Percentiles rank a stretch among this genome's conserved stretches.
Evolutionary conservation across 148 eudicot genomes (phyloP).

Genomic region (Camellia sinensis): DNA sequence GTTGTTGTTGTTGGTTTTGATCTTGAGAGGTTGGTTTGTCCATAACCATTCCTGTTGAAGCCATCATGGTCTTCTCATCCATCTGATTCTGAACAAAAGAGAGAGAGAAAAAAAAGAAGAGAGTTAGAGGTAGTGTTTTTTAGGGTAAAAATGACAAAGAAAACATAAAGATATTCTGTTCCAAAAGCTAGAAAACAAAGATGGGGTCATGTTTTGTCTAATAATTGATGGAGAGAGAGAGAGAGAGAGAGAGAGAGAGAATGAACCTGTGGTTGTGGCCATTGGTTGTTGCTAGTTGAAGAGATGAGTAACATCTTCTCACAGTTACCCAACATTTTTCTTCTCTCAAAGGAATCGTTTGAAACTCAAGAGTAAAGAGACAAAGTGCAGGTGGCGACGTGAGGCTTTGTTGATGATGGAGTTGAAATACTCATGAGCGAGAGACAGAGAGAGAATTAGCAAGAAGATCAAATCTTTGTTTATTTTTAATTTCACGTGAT

Average conservation of each 20-base stretch:
- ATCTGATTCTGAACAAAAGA: constrained; percentile 22
- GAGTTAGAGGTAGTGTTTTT: constrained; percentile 13
- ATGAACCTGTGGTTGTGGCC: constrained; percentile 33
- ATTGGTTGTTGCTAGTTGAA: constrained; percentile 21
- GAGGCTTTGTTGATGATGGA: constrained; percentile 23
- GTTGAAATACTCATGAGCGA: constrained; percentile 12
- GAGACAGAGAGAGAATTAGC: not conserved
- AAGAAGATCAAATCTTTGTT: not conserved
- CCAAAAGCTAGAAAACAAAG: constrained; percentile 47
- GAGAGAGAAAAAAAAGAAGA: not conserved
- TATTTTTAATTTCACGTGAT: constrained; percentile 23
- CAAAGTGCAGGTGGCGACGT: constrained; percentile 38
- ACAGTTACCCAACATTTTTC: constrained; percentile 25
- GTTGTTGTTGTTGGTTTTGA: constrained; percentile 10
- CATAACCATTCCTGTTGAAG: constrained; percentile 23
- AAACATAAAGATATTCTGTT: constrained; percentile 25
- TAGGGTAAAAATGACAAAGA: constrained; percentile 20
- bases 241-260: not conserved
- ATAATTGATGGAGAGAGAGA: constrained; percentile 16
- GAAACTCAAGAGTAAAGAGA: constrained; percentile 28
- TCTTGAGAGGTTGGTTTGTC: constrained; percentile 25
- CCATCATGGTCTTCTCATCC: constrained; percentile 19
- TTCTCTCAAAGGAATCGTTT: constrained; percentile 20
- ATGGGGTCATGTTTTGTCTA: constrained; percentile 31
- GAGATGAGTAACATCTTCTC: constrained; percentile 22